Base-by-base conservation (phyloP, 2,329 filamentous ascomycete species). In the Paraphaeosphaeria minitans region DNA sequence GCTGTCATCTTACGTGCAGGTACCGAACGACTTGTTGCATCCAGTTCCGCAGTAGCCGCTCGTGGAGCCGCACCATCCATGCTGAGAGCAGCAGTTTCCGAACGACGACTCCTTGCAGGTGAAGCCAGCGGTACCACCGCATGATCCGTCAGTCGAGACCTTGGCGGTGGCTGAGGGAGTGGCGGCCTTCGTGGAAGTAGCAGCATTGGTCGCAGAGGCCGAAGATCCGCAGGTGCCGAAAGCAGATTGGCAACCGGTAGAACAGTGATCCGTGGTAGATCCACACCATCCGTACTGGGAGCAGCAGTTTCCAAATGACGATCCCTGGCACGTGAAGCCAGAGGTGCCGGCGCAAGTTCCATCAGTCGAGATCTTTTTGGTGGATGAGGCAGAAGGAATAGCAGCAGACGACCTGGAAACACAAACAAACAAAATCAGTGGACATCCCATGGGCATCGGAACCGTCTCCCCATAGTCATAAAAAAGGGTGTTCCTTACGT, bases 271-370 rank as follows among this genome's bases (percentile, higher is more conserved):
- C 8, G 63, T 59, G 13, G 66, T 70, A 21, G 65, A 62, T 21
- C 74, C 74, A 52, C 81, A 83, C 61, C 69, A 75, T 22, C 79
- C 78, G 59, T 73, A 74, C 51, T 65, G 66, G 21, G 75, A 79
- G 71, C 80, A 82, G 70, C 80, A 82, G 63, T 77, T 71, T 6
- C 80, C 80, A 60, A 78, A 81, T 10, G 65, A 49, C 55, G 75
- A 78, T 21, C 79, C 79, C 19, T 69, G 57, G 66, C 81, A 82
- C 14, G 79, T 81, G 63, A 54, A 62, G 13, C 61, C 60, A 19
- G 41, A 52, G 21, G 65, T 70, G 12, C 68, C 69, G 14, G 58
- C 65, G 56, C 70, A 74, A 4, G 64, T 64, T 14, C 66, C 71
- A 50, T 74, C 59, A 16, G 66, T 69, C 39, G 65, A 69, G 6